Conservation (phyloP, 163 green algal genomes). For the Chlamydomonas reinhardtii region DNA sequence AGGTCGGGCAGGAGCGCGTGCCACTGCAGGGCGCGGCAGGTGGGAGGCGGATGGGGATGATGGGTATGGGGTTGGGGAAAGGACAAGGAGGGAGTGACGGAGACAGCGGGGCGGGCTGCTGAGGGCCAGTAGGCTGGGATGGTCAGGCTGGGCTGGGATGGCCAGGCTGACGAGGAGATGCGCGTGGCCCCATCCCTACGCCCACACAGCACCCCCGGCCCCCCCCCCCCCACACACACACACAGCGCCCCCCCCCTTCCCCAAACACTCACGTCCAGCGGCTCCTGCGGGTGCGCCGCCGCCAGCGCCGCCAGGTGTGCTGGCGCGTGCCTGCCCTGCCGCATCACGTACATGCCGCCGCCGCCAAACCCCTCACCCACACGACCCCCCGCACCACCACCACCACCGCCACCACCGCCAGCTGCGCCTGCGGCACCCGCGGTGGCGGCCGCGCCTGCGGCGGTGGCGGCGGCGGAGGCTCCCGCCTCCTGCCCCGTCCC, state of each 20-base stretch:
- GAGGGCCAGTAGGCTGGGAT: too few species aligned
- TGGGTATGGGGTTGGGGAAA: too few species aligned
- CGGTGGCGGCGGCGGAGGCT: neutral
- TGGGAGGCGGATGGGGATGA: neutral
- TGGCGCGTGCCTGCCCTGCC: conserved; percentile 11
- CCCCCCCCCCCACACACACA: neutral
- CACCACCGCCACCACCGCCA: neutral
- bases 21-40: too few species aligned
- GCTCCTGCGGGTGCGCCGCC: neutral
- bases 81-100: too few species aligned
- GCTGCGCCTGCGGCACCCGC: neutral
- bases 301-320: neutral
- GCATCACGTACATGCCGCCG: conserved; percentile 46
- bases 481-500: neutral
- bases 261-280: neutral
- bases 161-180: too few species aligned
- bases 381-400: neutral
- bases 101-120: too few species aligned
- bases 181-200: too few species aligned
- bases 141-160: too few species aligned
- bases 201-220: neutral
- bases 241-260: neutral
- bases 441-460: neutral
- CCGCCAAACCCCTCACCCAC: conserved; percentile 7
- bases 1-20: too few species aligned